Percentiles rank a stretch among this genome's conserved stretches.
Evolutionary conservation across 1,284 basidiomycete species (phyloP).

Genomic region (Cutaneotrichosporon spelunceum): DNA sequence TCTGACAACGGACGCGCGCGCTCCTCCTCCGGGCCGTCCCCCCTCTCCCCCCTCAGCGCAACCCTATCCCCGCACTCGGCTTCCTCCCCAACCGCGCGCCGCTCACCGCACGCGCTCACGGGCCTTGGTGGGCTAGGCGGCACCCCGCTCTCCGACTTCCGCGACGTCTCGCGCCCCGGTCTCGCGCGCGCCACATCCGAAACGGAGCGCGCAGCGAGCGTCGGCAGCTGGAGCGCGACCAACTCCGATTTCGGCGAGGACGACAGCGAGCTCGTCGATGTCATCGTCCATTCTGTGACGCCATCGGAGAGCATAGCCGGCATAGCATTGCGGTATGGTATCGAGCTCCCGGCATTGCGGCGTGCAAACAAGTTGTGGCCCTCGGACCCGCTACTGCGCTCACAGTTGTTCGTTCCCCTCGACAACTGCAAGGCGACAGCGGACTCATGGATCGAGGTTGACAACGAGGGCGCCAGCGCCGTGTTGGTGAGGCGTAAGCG

Average conservation of each 20-base stretch:
- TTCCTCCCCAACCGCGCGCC: not conserved
- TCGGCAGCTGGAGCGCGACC: conserved; percentile 27
- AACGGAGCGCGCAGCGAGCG: conserved; percentile 31
- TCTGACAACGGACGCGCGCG: not conserved
- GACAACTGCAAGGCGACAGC: conserved; percentile 50
- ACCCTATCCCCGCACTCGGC: not conserved
- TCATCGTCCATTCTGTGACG: conserved; percentile 57
- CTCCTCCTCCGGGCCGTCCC: not conserved
- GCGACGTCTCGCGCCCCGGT: conserved; percentile 36
- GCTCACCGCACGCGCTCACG: not conserved
- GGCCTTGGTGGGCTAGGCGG: conserved; percentile 5
- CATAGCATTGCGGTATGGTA: conserved; percentile 80
- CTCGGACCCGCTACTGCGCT: conserved; percentile 78
- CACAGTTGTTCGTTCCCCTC: conserved; percentile 72
- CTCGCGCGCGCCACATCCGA: conserved; percentile 42
- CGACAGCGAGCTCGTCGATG: conserved; percentile 48
- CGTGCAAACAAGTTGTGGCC: conserved; percentile 85
- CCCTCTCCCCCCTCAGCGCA: conserved; percentile 2
- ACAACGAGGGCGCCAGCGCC: conserved; percentile 38
- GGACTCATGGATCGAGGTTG: conserved; percentile 38
- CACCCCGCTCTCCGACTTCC: conserved; percentile 8
- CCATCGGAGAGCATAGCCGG: conserved; percentile 74
- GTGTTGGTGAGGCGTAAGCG: conserved; percentile 34
- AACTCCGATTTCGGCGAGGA: conserved; percentile 27
- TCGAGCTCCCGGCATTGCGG: conserved; percentile 68